Conservation (phyloP, 1,284 basidiomycete species). For the Cryptococcus sp. region DNA sequence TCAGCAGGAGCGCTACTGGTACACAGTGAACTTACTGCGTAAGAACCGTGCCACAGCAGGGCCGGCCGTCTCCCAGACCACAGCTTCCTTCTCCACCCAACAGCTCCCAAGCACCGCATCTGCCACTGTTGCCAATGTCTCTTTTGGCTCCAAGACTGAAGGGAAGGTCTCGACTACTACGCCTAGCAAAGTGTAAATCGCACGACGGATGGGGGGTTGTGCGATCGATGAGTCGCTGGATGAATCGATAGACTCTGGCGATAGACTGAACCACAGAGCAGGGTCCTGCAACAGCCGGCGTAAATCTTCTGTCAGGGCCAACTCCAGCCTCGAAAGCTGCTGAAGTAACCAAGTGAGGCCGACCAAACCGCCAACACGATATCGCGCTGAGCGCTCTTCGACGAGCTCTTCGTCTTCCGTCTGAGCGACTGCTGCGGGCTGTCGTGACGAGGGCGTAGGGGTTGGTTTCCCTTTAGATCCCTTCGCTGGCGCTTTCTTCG, state of each 20-base stretch:
- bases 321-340: conserved; percentile 25
- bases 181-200: conserved; percentile 41
- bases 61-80: conserved; percentile 69
- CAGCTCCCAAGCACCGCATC: conserved; percentile 67
- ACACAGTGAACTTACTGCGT: conserved; percentile 60
- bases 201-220: conserved; percentile 47
- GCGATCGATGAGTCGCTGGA: conserved; percentile 14
- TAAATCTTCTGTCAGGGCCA: conserved; percentile 31
- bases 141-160: conserved; percentile 26
- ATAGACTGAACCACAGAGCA: conserved; percentile 42
- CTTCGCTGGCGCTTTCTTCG: conserved; percentile 13
- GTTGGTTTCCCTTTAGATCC: conserved; percentile 15
- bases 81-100: conserved; percentile 71
- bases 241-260: conserved; percentile 11
- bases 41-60: conserved; percentile 70
- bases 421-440: conserved; percentile 12
- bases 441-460: conserved; percentile 14
- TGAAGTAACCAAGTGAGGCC: conserved; percentile 61
- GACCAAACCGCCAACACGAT: conserved; percentile 72
- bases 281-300: conserved; percentile 35
- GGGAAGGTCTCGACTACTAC: conserved; percentile 35
- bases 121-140: conserved; percentile 56
- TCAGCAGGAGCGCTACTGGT: no score
- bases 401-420: conserved; percentile 52
- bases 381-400: conserved; percentile 66